Base-by-base conservation (phyloP, 2,329 filamentous ascomycete species). In the Botrytis paeoniae region DNA sequence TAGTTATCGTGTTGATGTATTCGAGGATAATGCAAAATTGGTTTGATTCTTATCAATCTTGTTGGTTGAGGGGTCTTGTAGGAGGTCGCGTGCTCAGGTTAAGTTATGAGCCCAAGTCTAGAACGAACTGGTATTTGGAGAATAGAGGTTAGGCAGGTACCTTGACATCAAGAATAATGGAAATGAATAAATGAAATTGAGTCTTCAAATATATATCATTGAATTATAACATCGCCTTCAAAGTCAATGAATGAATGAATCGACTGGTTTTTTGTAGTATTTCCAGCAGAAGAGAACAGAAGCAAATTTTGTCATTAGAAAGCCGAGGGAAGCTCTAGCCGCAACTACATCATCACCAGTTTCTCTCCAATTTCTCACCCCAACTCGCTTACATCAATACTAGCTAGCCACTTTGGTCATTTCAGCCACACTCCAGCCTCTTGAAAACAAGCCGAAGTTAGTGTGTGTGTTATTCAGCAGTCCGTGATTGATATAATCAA, bases 241-340 rank as follows among this genome's bases (percentile, higher is more conserved):
- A 32, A 57, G 39, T 14, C 20, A 57, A 57, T 7, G n/a, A 57
- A 51, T 54, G 65, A 54, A 69, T 57, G 39, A 48, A 35, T 39
- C 22, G 25, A 51, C 35, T 32, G 35, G 8, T 37, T n/a, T 51
- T 43, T n/a, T 12, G 48, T 29, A 39, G 29, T 69, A 29, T 57
- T 41, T 48, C 25, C 20, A 39, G 9, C 25, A 48, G 41, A 70
- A 48, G 25, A 22, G 29, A 29, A 63, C 16, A 4, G 41, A 70
- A 70, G 69, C 39, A 70, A 70, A 62, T 51, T 70, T 70, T 70
- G 32, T 62, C 12, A 51, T 62, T 35, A 20, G 22, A 48, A 61
- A 51, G 57, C 48, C 65, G 48, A 39, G 45, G 65, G 37, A 69
- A 66, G 65, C 65, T 57, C n/a, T 69, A 70, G 41, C 43, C 43